Conservation (phyloP, 768 basidiomycete species). For the Lactarius indigo region DNA sequence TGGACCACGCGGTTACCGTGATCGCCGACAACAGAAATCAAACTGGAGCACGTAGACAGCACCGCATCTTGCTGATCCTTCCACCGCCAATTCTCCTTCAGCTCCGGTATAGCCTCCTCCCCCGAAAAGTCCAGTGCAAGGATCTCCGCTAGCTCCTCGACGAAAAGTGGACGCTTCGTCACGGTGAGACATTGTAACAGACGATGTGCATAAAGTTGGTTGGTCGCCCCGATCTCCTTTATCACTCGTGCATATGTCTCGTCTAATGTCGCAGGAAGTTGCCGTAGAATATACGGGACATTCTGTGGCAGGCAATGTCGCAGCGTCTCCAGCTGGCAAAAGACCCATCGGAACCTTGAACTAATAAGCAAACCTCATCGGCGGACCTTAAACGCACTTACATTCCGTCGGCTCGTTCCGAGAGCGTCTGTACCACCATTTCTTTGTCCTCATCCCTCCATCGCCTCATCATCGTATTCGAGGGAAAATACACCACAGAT, state of each 20-base stretch:
- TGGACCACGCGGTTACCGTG: not conserved
- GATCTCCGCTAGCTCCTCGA: not conserved
- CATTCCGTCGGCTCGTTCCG: not conserved
- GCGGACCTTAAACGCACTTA: not conserved
- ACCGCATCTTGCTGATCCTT: not conserved
- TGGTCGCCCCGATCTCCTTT: not conserved
- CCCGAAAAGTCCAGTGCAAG: not conserved
- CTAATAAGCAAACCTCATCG: not conserved
- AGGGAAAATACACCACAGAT: not conserved
- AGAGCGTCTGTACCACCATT: not conserved
- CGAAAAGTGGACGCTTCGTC: not conserved
- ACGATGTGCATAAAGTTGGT: not conserved
- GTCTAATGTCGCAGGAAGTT: not conserved
- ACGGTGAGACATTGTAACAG: not conserved
- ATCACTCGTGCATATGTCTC: not conserved
- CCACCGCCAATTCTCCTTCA: not conserved
- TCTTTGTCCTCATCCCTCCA: not conserved
- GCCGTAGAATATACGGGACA: not conserved
- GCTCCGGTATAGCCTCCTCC: not conserved
- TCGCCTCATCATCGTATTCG: not conserved
- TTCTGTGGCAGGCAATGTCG: not conserved
- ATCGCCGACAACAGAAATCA: not conserved
- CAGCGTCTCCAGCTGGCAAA: not conserved
- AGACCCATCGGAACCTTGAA: not conserved
- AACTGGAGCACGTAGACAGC: not conserved